Evolutionary conservation across 2,329 filamentous ascomycete genomes (phyloP), one percentile per base, ranked within the genome.

Genomic region (Diaporthe sp.): DNA sequence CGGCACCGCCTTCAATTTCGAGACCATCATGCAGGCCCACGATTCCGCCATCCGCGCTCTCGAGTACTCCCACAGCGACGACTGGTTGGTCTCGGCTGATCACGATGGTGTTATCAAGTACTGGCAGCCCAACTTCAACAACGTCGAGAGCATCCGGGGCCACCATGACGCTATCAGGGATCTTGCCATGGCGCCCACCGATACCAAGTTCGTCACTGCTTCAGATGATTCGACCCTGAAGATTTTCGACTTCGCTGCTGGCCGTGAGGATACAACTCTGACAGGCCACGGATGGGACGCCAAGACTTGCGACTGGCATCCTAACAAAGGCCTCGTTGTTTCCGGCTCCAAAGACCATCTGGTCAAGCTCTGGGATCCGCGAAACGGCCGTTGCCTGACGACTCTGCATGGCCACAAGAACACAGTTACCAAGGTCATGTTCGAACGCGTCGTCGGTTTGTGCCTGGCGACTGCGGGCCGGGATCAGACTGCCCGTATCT

Each of bases 91-190:
- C 72, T 98, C 97, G 10, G 96, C 95, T 72, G 97, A 98, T 82
- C 96, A 98, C 84, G 95, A 97, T 80, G 97, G 97, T 74, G 90
- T 97, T 77, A 93, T 99, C 85, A 98, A 98, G 86, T 99, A 99
- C 86, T 98, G 96, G 95, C 95, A 98, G 84, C 95, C 96, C 44
- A 99, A 98, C 84, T 98, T 99, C 87, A 98, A 99, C 88, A 98
- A 98, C 81, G 95, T 98, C 76, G 95, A 98, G 84, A 96, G 95
- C 72, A 95, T 99, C 72, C 93, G 96, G 82, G 97, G 95, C 9
- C 97, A 98, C 82, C 91, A 92, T 67, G 95, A 98, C 82, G 94
- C 96, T 7, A 94, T 99, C 77, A 90, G 97, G 80, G 97, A 98
- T 81, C 88, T 99, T 53, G 94, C 96, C 12, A 98, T 98, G 84